Evolutionary conservation across 2,329 filamentous ascomycete genomes (phyloP).

Genomic region (Beauveria australis): DNA sequence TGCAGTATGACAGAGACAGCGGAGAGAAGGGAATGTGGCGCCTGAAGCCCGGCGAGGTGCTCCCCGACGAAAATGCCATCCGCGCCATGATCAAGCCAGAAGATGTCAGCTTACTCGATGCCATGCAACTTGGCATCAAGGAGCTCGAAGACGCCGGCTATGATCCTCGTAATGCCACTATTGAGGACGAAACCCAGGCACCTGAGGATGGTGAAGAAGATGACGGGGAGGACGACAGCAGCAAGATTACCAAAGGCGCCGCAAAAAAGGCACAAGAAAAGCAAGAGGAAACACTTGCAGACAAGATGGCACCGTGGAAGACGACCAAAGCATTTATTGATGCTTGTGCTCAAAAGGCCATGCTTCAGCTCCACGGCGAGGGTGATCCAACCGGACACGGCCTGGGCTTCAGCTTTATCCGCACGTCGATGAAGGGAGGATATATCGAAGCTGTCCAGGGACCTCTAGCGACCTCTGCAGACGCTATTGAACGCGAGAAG

Average conservation of each 20-base stretch:
- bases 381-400: constrained; percentile 92
- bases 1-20: constrained; percentile 75
- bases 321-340: constrained; percentile 95
- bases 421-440: constrained; percentile 97
- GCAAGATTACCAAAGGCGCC: constrained; percentile 27
- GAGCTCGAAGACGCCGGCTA: constrained; percentile 88
- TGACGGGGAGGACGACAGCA: constrained; percentile 37
- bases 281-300: constrained; percentile 64
- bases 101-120: constrained; percentile 87
- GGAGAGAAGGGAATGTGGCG: constrained; percentile 71
- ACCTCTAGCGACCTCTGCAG: constrained; percentile 59
- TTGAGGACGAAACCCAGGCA: constrained; percentile 57
- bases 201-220: constrained; percentile 55
- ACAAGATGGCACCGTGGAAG: constrained; percentile 91
- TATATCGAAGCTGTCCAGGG: constrained; percentile 74
- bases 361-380: constrained; percentile 89
- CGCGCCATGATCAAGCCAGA: constrained; percentile 89
- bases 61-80: constrained; percentile 74
- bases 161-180: constrained; percentile 52
- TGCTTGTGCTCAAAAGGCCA: constrained; percentile 88
- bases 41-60: constrained; percentile 60
- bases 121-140: constrained; percentile 92
- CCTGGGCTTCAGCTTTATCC: constrained; percentile 92
- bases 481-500: constrained; percentile 80
- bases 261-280: constrained; percentile 39